These are phyloP conservation scores for Phanerodontia chrysosporium DNA, from an alignment of 768 basidiomycete genomes.

Conservation along the genomic window DNA sequence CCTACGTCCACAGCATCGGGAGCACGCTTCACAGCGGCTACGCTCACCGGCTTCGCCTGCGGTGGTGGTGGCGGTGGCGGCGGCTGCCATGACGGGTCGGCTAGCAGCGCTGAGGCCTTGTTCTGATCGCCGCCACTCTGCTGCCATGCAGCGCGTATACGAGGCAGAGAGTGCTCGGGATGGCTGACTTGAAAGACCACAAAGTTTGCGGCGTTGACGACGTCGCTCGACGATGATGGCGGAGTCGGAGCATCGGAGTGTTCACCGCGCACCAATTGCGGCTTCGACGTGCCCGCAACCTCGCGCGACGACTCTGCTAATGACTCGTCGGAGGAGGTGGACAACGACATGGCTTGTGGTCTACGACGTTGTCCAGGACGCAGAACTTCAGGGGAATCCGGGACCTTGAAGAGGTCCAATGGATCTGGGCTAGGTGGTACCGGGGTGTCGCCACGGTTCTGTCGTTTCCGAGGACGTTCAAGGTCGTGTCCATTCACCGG, in stretches of 20 bases:
- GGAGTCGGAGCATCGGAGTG: slow-evolving; percentile 23
- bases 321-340: slow-evolving; percentile 69
- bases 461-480: slow-evolving; percentile 69
- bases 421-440: slow-evolving; percentile 24
- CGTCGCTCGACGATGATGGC: slow-evolving; percentile 1
- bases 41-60: slow-evolving; percentile 23
- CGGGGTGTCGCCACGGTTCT: slow-evolving; percentile 46
- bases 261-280: slow-evolving; percentile 54
- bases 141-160: slow-evolving; percentile 53
- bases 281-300: slow-evolving; percentile 40
- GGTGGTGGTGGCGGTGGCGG: slow-evolving; percentile 18
- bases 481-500: slow-evolving; percentile 42
- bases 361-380: slow-evolving; percentile 49
- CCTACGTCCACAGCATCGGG: slow-evolving; percentile 34
- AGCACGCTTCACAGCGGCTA: background rate
- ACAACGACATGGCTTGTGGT: slow-evolving; percentile 36
- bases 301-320: slow-evolving; percentile 43
- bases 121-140: slow-evolving; percentile 58
- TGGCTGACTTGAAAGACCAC: slow-evolving; percentile 56
- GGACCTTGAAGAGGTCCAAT: slow-evolving; percentile 34
- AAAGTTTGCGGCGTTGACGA: background rate
- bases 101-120: slow-evolving; percentile 54
- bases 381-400: slow-evolving; percentile 58
- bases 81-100: slow-evolving; percentile 53
- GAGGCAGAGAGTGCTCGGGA: slow-evolving; percentile 40